Conservation (phyloP, 129 eudicot species). For the Scalesia atractyloides region DNA sequence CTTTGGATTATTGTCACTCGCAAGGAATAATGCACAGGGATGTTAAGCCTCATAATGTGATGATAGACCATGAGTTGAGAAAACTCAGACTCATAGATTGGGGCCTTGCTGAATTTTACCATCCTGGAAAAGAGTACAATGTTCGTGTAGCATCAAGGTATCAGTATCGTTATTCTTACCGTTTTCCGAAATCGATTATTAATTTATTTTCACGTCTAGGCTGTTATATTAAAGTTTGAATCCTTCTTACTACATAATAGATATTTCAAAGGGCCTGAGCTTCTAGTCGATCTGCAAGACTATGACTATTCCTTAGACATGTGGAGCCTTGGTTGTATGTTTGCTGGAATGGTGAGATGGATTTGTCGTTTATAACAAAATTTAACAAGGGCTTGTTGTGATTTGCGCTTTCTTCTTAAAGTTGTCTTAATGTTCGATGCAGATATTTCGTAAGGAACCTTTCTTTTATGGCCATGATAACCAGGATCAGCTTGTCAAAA, state of each 20-base stretch:
- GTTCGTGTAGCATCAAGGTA: constrained; percentile 99
- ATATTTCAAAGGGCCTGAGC: constrained; percentile 99
- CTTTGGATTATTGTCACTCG: constrained; percentile 95
- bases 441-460: constrained; percentile 99
- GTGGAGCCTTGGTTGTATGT: constrained; percentile 99
- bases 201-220: neutral
- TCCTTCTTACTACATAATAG: constrained; percentile 48
- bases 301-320: constrained; percentile 96
- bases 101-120: constrained; percentile 99
- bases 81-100: constrained; percentile 94
- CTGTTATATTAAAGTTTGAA: constrained; percentile 3
- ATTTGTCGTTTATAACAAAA: neutral
- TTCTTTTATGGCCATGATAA: constrained; percentile 99
- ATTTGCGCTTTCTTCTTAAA: neutral
- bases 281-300: constrained; percentile 97
- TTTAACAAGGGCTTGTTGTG: neutral
- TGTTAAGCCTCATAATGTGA: constrained; percentile 98
- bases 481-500: constrained; percentile 98
- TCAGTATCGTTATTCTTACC: neutral
- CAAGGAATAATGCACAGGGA: constrained; percentile 99
- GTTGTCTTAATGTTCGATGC: constrained; percentile 15
- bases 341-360: constrained; percentile 95
- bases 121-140: constrained; percentile 94
- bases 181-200: neutral
- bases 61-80: constrained; percentile 96